Evolutionary conservation across 371 early-diverging fungal genomes (phyloP), one percentile per base, ranked within the genome.

Genomic region (Apophysomyces variabilis): DNA sequence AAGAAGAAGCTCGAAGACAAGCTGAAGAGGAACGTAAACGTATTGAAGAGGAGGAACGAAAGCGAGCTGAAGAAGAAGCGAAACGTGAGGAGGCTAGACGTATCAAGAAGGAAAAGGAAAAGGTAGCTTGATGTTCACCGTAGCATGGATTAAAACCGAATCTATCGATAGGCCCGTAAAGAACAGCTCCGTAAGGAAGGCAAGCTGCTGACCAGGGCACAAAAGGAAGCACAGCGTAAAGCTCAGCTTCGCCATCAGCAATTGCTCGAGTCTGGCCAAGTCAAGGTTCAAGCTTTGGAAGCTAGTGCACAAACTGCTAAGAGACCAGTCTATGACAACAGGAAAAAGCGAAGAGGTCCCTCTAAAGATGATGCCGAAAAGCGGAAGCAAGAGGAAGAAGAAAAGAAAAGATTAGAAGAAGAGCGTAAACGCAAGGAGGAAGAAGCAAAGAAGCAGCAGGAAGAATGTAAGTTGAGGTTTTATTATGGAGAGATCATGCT

Each of bases 161-260:
- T 43, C 36, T 41, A 35, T 45, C 11, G 7, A 43, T 75, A 88
- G 88, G 83, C 84, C 41, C 93, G 92, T 78, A 87, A 88, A 44
- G 99, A 98, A 64, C 94, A 96, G 77, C 87, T 96, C 50, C 90
- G 90, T 60, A 95, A 92, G 74, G 90, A 93, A 60, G 98, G 99
- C 58, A 96, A 96, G 73, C 86, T 95, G 38, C 78, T 96, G 73
- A 95, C 97, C 44, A 94, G 95, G 74, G 88, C 94, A n/a, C 94
- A 99, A 78, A 95, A 93, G 80, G 92, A 91, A 68, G 94, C 92
- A 41, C 89, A 93, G 71, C 87, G 87, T 16, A 81, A 79, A 58
- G 92, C 89, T 56, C 85, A 91, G 61, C 79, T 89, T 57, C 88
- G 89, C 71, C 86, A 92, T 47, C 85, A 96, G 68, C 93, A 90